Evolutionary conservation across 2,329 filamentous ascomycete genomes (phyloP).

Genomic region (Dactylonectria estremocensis): DNA sequence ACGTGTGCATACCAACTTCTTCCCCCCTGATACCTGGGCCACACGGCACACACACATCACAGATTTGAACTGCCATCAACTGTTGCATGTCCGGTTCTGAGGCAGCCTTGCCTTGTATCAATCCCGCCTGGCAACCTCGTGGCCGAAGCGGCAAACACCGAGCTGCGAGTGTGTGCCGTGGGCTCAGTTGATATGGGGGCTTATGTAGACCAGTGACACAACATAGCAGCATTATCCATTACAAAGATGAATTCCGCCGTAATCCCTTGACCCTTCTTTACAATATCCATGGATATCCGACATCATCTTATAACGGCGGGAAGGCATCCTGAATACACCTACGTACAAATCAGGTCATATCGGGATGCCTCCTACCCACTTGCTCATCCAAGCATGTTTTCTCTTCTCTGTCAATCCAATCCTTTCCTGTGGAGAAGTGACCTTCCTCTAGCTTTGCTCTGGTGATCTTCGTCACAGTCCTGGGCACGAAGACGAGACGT

Average conservation of each 20-base stretch:
- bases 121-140: neutral
- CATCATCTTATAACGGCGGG: slow-evolving; percentile 4
- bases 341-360: neutral
- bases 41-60: too few relatives aligned
- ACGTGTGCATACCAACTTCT: neutral
- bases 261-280: too few relatives aligned
- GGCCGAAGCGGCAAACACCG: neutral
- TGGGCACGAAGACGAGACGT: slow-evolving; percentile 80
- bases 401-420: slow-evolving; percentile 80
- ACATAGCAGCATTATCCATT: too few relatives aligned
- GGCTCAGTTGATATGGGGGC: neutral
- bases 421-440: slow-evolving; percentile 82
- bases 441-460: slow-evolving; percentile 70
- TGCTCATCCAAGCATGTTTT: slow-evolving; percentile 71
- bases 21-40: neutral
- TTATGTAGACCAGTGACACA: neutral
- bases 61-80: neutral
- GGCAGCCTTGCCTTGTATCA: neutral
- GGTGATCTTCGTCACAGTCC: slow-evolving; percentile 68
- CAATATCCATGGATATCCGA: neutral
- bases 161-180: neutral
- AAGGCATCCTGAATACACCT: neutral
- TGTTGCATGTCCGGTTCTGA: too few relatives aligned
- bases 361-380: slow-evolving; percentile 4
- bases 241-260: too few relatives aligned